Evolutionary conservation across 106 monocot genomes (phyloP).

Genomic region (Posidonia australis): DNA sequence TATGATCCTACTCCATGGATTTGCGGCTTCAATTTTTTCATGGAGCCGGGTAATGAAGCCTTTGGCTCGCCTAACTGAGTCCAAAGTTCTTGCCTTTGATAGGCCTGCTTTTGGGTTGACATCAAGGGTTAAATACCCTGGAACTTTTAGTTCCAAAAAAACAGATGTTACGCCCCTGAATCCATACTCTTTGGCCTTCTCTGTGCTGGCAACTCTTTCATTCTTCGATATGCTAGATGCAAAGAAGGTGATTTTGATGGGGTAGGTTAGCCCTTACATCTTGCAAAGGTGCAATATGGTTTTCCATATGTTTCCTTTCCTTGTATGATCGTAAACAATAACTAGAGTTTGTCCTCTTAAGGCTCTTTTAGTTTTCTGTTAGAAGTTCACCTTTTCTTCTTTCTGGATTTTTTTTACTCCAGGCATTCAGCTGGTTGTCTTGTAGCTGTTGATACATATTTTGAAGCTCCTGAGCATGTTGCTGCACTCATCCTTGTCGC

Average conservation of each 20-base stretch:
- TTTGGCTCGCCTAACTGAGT: slow-evolving; percentile 39
- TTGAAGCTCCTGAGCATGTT: slow-evolving; percentile 71
- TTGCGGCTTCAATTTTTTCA: slow-evolving; percentile 79
- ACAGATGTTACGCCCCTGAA: slow-evolving; percentile 25
- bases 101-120: slow-evolving; percentile 93
- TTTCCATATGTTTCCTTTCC: neutral
- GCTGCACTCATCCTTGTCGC: slow-evolving; percentile 79
- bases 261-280: slow-evolving; percentile 29
- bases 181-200: slow-evolving; percentile 83
- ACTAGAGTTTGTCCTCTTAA: neutral
- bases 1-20: slow-evolving; percentile 68
- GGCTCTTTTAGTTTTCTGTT: neutral
- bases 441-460: slow-evolving; percentile 73
- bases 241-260: slow-evolving; percentile 60
- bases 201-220: slow-evolving; percentile 57
- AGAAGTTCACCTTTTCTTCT: neutral
- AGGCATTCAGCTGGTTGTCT: slow-evolving; percentile 95
- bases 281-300: neutral
- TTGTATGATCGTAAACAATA: neutral
- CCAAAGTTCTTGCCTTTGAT: slow-evolving; percentile 87
- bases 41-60: slow-evolving; percentile 69
- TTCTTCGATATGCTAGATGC: slow-evolving; percentile 55
- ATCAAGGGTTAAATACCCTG: slow-evolving; percentile 27
- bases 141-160: neutral
- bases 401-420: slow-evolving; percentile 13